Conservation (phyloP, 1,284 basidiomycete species). For the Porogramme epimiltina region DNA sequence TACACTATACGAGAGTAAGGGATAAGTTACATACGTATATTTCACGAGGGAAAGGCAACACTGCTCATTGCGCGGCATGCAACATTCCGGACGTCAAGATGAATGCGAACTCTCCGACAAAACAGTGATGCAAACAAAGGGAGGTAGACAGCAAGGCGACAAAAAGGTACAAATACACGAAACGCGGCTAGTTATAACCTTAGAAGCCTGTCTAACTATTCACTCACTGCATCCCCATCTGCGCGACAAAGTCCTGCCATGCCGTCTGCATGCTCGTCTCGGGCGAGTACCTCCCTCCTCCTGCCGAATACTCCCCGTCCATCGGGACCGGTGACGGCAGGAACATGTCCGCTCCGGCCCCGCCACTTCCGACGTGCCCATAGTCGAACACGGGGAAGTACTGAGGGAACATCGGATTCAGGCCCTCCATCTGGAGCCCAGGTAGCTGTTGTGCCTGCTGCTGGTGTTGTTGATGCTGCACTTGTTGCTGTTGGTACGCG, state of each 20-base stretch:
- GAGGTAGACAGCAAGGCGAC: background rate
- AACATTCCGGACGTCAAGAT: too few relatives aligned
- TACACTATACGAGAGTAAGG: too few relatives aligned
- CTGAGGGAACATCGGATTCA: constrained; percentile 50
- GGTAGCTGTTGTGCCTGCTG: constrained; percentile 8
- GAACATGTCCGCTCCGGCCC: constrained; percentile 18
- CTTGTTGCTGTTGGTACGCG: constrained; percentile 8
- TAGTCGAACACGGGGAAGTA: constrained; percentile 83
- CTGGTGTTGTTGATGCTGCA: constrained; percentile 12
- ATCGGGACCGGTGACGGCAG: constrained; percentile 28
- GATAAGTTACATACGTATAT: too few relatives aligned
- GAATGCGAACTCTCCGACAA: too few relatives aligned
- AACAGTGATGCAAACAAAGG: background rate
- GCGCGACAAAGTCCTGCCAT: constrained; percentile 42
- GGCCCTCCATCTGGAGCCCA: constrained; percentile 26
- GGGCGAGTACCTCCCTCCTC: constrained; percentile 33
- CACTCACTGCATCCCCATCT: constrained; percentile 33
- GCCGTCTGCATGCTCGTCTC: constrained; percentile 35
- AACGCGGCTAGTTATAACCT: background rate
- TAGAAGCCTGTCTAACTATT: background rate
- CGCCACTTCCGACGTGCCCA: constrained; percentile 35
- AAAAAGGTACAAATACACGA: constrained; percentile 1
- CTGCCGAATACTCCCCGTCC: constrained; percentile 23
- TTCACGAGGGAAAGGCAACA: too few relatives aligned
- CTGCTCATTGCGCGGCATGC: too few relatives aligned